Evolutionary conservation across 306 rosid genomes (phyloP).

Genomic region (Casuarina cunninghamiana): DNA sequence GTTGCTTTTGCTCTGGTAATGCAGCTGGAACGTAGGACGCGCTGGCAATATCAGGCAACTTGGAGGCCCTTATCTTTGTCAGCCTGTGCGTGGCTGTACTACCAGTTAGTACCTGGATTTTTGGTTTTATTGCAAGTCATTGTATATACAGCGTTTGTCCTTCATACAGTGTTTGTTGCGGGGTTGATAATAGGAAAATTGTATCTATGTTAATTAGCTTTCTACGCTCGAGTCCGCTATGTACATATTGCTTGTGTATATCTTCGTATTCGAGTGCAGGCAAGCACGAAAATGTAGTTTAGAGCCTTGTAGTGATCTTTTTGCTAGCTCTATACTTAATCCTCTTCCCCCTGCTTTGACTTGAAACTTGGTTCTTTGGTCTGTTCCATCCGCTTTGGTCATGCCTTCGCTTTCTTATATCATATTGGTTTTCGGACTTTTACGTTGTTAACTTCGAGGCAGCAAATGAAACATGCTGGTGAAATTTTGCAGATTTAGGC

Average conservation of each 20-base stretch:
- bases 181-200: not conserved
- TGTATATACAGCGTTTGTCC: not conserved
- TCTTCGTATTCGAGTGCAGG: not conserved
- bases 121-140: not conserved
- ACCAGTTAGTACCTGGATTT: not conserved
- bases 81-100: not conserved
- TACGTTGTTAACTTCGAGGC: not conserved
- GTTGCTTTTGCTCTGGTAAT: not conserved
- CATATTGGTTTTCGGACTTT: not conserved
- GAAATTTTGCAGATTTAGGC: not conserved
- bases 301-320: slow-evolving; percentile 1
- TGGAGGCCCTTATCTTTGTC: not conserved
- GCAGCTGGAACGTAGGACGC: not conserved
- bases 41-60: not conserved
- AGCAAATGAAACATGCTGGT: not conserved
- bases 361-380: not conserved
- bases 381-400: not conserved
- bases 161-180: not conserved
- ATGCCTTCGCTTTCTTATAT: not conserved
- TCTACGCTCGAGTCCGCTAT: not conserved
- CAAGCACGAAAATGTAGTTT: not conserved
- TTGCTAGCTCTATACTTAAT: not conserved
- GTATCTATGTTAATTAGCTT: not conserved
- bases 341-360: not conserved
- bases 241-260: not conserved